Base-by-base conservation (phyloP, 441 rosid species). In the Biscutella auriculata region DNA sequence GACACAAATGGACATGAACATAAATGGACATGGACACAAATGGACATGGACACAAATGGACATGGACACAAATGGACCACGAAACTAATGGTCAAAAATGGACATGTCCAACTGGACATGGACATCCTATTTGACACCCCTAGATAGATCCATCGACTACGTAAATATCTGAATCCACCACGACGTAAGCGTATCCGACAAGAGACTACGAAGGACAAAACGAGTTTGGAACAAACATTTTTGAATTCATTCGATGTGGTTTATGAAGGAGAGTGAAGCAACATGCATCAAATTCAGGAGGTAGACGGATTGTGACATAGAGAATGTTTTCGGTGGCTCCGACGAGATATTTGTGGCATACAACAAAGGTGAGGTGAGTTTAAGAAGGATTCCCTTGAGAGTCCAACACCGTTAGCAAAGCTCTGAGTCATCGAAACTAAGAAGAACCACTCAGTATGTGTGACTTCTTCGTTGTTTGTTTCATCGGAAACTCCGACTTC, bases 371-470 rank as follows among this genome's bases (percentile, higher is more conserved):
- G 94, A 87, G 13, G 74, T 71, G 89, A 79, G 33, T 65, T 73
- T 25, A 73, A 62, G 26, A 78, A 73, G 25, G 93, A 85, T 66
- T 81, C 93, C 6, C 95, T 95, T 1, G 95, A 88, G n/a, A 89
- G 65, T 23, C 95, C 95, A 12, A 68, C 34, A 4, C 96, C 88
- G 69, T 69, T 78, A 27, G 66, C 73, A 50, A 93, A 89, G 17
- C 91, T 80, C 63, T 85, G 95, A 23, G 95, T 89, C 99, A 93
- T 93, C 9, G 97, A 89, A 9, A 87, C 82, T 39, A 93, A 75
- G 53, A 87, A 93, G 77, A 93, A 93, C 98, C 96, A 89, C 72
- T 89, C 96, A 0, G 97, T 87, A 59, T 87, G 95, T 9, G 97
- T 85, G 28, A 93, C 97, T 46, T 89, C 99, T 53, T 89, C 96